phyloP scores from a whole-genome alignment of 805 yeast species.

The Candida adriatica region DNA sequence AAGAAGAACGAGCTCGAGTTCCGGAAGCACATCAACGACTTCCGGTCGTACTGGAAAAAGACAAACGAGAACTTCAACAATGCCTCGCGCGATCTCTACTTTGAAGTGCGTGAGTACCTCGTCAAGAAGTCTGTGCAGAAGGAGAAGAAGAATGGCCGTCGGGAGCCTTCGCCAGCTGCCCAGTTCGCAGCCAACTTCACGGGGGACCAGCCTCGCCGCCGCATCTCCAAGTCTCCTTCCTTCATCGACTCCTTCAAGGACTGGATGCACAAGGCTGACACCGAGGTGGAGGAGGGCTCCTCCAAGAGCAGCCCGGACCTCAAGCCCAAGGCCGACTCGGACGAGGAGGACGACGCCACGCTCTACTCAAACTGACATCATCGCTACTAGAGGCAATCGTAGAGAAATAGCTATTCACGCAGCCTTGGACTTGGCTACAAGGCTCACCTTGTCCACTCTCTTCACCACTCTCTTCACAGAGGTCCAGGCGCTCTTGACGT shows the following conservation, averaged over 20 bases:
- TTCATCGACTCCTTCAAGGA: slow-evolving; percentile 26
- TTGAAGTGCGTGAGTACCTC: slow-evolving; percentile 74
- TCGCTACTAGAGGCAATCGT: too few species aligned
- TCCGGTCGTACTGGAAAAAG: slow-evolving; percentile 78
- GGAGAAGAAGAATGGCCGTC: slow-evolving; percentile 15
- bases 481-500: slow-evolving; percentile 43
- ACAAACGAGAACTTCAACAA: slow-evolving; percentile 62
- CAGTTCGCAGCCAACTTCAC: slow-evolving; percentile 51
- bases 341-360: too few species aligned
- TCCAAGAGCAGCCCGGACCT: slow-evolving; percentile 10
- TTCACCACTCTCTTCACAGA: slow-evolving; percentile 32
- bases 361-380: too few species aligned
- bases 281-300: slow-evolving; percentile 8
- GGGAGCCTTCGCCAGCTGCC: slow-evolving; percentile 11
- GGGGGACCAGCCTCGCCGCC: slow-evolving; percentile 36
- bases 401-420: too few species aligned
- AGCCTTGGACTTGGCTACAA: slow-evolving; percentile 13
- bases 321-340: too few species aligned
- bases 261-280: slow-evolving; percentile 29
- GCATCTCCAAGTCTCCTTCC: slow-evolving; percentile 17
- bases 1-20: slow-evolving; percentile 94
- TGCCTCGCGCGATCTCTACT: slow-evolving; percentile 75
- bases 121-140: slow-evolving; percentile 34
- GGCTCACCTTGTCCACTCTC: slow-evolving; percentile 12
- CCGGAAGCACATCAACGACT: slow-evolving; percentile 83